Evolutionary conservation across 768 basidiomycete genomes (phyloP).

Genomic region (Paxillus involutus): DNA sequence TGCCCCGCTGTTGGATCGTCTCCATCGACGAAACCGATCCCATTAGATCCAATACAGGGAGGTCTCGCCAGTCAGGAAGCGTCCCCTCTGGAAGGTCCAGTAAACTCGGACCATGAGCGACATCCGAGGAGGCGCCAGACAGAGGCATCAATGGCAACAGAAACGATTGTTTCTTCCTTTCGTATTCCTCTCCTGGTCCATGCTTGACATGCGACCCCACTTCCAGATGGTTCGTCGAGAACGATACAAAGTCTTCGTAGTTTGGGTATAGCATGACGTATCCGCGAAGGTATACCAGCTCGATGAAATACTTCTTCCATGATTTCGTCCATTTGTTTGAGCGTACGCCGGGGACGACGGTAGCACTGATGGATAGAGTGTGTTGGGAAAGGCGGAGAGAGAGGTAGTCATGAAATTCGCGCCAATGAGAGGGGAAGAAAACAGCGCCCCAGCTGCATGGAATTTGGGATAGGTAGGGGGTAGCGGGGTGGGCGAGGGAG

Average conservation of each 20-base stretch:
- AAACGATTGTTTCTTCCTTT: slow-evolving; percentile 64
- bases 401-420: slow-evolving; percentile 82
- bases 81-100: slow-evolving; percentile 57
- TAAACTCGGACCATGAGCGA: slow-evolving; percentile 31
- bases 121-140: slow-evolving; percentile 13
- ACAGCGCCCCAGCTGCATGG: slow-evolving; percentile 93
- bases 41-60: slow-evolving; percentile 73
- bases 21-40: slow-evolving; percentile 42
- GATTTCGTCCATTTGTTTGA: slow-evolving; percentile 81
- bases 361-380: slow-evolving; percentile 28
- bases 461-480: slow-evolving; percentile 82
- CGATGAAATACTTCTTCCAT: slow-evolving; percentile 92
- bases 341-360: slow-evolving; percentile 71
- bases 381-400: slow-evolving; percentile 62
- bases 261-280: slow-evolving; percentile 92
- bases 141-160: slow-evolving; percentile 66
- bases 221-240: slow-evolving; percentile 92
- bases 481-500: slow-evolving; percentile 42
- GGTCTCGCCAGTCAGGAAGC: slow-evolving; percentile 50
- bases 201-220: slow-evolving; percentile 76
- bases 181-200: slow-evolving; percentile 42
- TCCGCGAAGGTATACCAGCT: slow-evolving; percentile 76
- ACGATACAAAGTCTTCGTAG: slow-evolving; percentile 63
- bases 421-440: slow-evolving; percentile 89
- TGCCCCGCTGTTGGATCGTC: slow-evolving; percentile 34